A percentile compares a stretch with the other conserved stretches of the same genome.
Evolutionary conservation across 331 rosid genomes (phyloP).

Genomic region (Quercus tomentella): DNA sequence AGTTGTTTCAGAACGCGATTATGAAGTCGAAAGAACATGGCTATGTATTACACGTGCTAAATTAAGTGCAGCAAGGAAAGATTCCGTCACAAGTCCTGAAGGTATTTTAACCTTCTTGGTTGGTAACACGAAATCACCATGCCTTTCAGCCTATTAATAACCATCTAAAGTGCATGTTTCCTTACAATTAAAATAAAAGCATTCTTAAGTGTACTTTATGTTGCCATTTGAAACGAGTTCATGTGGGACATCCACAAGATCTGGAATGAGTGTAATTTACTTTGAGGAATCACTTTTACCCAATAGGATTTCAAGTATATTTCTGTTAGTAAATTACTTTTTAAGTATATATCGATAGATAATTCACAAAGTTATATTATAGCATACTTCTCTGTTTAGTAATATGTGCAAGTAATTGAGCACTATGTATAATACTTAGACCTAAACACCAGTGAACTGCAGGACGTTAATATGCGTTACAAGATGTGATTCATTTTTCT

Average conservation of each 20-base stretch:
- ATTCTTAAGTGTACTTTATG: neutral
- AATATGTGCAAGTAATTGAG: too few relatives aligned
- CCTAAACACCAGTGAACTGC: too few relatives aligned
- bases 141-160: neutral
- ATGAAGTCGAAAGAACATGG: constrained; percentile 75
- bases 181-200: neutral
- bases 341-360: neutral
- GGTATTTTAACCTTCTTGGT: constrained; percentile 23
- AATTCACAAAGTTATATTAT: neutral
- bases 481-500: too few relatives aligned
- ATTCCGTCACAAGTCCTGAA: constrained; percentile 33
- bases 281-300: neutral
- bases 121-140: neutral
- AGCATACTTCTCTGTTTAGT: too few relatives aligned
- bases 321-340: neutral
- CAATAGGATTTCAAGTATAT: neutral
- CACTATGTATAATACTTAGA: too few relatives aligned
- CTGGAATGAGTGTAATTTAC: neutral
- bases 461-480: too few relatives aligned
- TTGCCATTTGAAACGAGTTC: neutral
- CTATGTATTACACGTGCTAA: constrained; percentile 63
- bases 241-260: neutral
- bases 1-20: constrained; percentile 46
- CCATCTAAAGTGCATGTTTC: neutral
- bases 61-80: constrained; percentile 21